Evolutionary conservation across 441 rosid species (phyloP), one percentile per base, ranked within the genome.

Genomic region (Mallotus japonicus): DNA sequence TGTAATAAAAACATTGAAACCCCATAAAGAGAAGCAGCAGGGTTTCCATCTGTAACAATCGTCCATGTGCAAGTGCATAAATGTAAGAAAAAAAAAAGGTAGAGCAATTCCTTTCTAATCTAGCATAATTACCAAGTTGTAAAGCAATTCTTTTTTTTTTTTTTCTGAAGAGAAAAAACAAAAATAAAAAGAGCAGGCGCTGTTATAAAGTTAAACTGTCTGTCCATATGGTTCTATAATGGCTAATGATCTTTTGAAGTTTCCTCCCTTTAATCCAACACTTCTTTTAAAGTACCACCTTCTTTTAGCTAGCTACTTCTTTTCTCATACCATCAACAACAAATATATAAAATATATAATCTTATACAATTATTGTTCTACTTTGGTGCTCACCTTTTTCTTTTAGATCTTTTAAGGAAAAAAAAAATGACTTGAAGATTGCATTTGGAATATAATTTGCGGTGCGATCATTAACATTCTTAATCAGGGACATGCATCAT

Each of bases 201-300:
- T 64, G 28, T 58, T 55, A 8, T 49, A 64, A 65, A 71, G 65
- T 32, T 15, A 24, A 24, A 24, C 28, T 24, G n/a, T 28, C 22
- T 65, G 34, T 57, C 66, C 44, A 47, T 53, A 46, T 24, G 2
- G 57, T 42, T 46, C 63, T 56, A 49, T 20, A 72, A 53, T 67
- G 46, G 54, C 20, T 66, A 58, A 71, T 66, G 63, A 20, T 62
- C 73, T 77, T 76, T 54, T 58, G 54, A 82, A 73, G 75, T 65
- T 65, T 75, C 49, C 64, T 34, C 44, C 72, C 80, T 81, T 83
- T 75, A 73, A 73, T 73, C 76, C 82, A 74, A 76, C 77, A 51
- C 76, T 20, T 69, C 77, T 47, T 76, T 72, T 72, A 54, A 79
- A 81, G 82, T 81, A 77, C 75, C 68, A 37, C 71, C 51, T 34